Base-by-base conservation (phyloP, 1,284 basidiomycete genomes). In the Moesziomyces parantarcticus region DNA sequence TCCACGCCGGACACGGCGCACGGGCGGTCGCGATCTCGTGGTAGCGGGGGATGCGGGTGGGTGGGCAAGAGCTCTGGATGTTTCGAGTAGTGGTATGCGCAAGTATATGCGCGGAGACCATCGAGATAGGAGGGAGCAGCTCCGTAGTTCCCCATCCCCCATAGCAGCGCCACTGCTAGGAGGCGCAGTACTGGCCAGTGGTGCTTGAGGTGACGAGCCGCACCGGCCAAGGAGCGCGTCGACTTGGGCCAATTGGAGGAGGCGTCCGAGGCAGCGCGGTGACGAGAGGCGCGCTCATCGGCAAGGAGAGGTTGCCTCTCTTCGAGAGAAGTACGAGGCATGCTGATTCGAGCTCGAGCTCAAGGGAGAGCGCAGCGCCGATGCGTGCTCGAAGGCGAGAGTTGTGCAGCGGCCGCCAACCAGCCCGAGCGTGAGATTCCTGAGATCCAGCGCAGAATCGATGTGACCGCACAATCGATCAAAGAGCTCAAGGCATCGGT, bases 1-100 rank as follows among this genome's bases (percentile, higher is more conserved):
- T 73, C 70, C 14, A 73, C 70, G 21, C 70, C 70, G 9, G 60
- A 48, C 25, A 73, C 65, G 40, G 65, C 70, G 32, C 70, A 73
- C 18, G 70, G 70, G 29, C 65, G 51, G 41, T 73, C 61, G 3
- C 58, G 57, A 43, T 73, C 70, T 41, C 46, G 58, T 5, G 70
- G 70, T 0, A 73, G 50, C 21, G 32, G 53, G 3, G 61, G 52
- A 52, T 61, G 57, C 9, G 70, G 70, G 3, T 56, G 16, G 1
- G 50, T 43, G 4, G 70, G 70, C 5, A 68, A 50, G 26, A 73
- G 29, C 4, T 46, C 29, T 4, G 70, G 70, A 36, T 68, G 70
- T 5, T 26, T 60, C n/a, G 50, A 47, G 36, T 73, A 73, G 50
- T 61, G 57, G 23, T 65, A 68, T 14, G 64, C 50, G 42, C 70